Base-by-base conservation (phyloP, 306 rosid species). In the Quercus parvula region DNA sequence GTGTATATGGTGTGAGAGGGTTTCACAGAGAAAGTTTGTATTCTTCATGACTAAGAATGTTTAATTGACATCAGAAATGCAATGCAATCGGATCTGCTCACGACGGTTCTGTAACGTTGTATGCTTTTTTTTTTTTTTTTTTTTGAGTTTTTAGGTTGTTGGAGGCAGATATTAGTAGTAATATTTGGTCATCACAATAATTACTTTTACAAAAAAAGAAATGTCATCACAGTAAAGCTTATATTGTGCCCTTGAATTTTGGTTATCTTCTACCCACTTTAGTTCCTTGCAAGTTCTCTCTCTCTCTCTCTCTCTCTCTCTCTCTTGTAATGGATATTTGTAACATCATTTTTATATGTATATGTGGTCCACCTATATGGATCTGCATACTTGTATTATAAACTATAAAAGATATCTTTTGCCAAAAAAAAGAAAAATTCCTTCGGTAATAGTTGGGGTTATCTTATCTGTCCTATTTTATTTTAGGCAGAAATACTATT, bases 1-100 rank as follows among this genome's bases (percentile, higher is more conserved):
- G 84, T 88, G 81, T 88, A 92, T 80, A 90, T 82, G 85, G 82
- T 88, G 89, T 51, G 78, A 79, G 78, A 79, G 79, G 79, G 78
- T 78, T 84, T 87, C 89, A 81, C 84, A 25, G 71, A 31, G 41
- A 54, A 57, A 64, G 78, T 77, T 56, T 75, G 83, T 82, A 81
- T 54, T 87, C 79, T 75, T 84, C 85, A 78, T 83, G 82, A 81
- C 73, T 75, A 86, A 70, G 81, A 77, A 73, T 81, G 81, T 74
- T 78, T 82, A 81, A 75, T 82, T 79, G 70, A 76, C 88, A 71
- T 77, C 77, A 76, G 89, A 87, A 85, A 80, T 88, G 78, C 85
- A 82, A 71, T 71, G 88, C 78, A 81, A 75, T 80, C 68, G 85
- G 77, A 76, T 58, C 82, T 84, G 86, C 77, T 84, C 75, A 25